Evolutionary conservation across 2,329 filamentous ascomycete species (phyloP).

Genomic region (Colletotrichum echinochloae): DNA sequence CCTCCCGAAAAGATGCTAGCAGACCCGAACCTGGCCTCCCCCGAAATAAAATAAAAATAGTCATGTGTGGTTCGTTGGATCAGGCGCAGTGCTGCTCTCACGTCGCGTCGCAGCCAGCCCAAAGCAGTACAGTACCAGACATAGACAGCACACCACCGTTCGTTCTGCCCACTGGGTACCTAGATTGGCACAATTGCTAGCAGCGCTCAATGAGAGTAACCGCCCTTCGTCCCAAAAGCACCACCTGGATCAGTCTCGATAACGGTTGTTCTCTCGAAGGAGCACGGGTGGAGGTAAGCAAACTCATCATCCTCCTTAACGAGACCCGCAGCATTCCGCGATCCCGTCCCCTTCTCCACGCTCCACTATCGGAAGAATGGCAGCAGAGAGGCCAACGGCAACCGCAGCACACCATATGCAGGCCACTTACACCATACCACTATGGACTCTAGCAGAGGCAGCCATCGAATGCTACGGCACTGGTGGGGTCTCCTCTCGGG

Average conservation of each 20-base stretch:
- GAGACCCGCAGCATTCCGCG: slow-evolving; percentile 15
- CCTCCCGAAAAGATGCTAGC: slow-evolving; percentile 29
- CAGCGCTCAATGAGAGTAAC: neutral
- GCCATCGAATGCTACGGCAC: slow-evolving; percentile 33
- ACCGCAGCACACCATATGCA: slow-evolving; percentile 23
- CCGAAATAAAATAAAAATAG: slow-evolving; percentile 6
- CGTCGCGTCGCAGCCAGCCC: slow-evolving; percentile 1
- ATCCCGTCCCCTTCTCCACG: slow-evolving; percentile 30
- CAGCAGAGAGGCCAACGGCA: slow-evolving; percentile 11
- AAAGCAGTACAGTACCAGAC: neutral
- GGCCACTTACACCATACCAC: neutral
- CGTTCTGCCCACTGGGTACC: slow-evolving; percentile 20
- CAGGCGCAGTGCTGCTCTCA: slow-evolving; percentile 16
- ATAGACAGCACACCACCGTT: slow-evolving; percentile 20
- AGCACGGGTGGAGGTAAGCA: neutral
- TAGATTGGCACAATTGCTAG: slow-evolving; percentile 9
- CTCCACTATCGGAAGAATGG: slow-evolving; percentile 29
- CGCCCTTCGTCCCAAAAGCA: neutral
- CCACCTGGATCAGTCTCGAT: slow-evolving; percentile 15
- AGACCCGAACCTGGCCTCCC: slow-evolving; percentile 28
- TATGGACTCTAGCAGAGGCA: slow-evolving; percentile 1
- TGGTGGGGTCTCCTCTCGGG: slow-evolving; percentile 12
- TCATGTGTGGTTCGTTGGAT: slow-evolving; percentile 22
- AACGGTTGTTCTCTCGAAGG: slow-evolving; percentile 8
- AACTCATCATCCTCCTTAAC: slow-evolving; percentile 7